Evolutionary conservation across 805 yeast genomes (phyloP).

Genomic region (Kodamaea restingae): DNA sequence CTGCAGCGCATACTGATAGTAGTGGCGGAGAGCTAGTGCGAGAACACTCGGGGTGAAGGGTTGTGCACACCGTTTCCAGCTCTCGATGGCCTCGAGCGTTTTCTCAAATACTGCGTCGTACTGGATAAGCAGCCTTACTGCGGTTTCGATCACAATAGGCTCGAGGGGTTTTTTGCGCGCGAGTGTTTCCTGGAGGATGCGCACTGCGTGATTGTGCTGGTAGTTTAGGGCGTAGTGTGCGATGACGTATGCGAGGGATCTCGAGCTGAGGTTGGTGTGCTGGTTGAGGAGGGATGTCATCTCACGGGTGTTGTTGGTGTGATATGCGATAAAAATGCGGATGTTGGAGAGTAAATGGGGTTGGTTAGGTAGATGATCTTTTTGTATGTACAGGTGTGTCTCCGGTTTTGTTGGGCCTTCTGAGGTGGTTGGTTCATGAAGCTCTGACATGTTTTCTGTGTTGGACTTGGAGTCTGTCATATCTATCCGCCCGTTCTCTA

Average conservation of each 20-base stretch:
- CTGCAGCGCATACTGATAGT: slow-evolving; percentile 25
- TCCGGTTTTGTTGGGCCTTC: too few species aligned
- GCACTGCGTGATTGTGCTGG: slow-evolving; percentile 30
- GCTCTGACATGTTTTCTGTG: too few species aligned
- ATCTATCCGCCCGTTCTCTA: too few species aligned
- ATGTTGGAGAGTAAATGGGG: slow-evolving; percentile 7
- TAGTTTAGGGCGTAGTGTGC: slow-evolving; percentile 29
- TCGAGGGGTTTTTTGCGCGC: slow-evolving; percentile 21
- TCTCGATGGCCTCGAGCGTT: slow-evolving; percentile 16
- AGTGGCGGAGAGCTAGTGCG: slow-evolving; percentile 25
- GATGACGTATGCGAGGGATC: slow-evolving; percentile 26
- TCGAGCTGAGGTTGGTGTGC: slow-evolving; percentile 22
- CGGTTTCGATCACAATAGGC: slow-evolving; percentile 23
- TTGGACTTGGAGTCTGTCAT: too few species aligned
- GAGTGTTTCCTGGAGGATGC: slow-evolving; percentile 21
- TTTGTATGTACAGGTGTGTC: too few species aligned
- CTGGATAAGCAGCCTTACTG: slow-evolving; percentile 21
- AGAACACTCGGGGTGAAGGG: slow-evolving; percentile 26
- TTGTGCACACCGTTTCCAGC: slow-evolving; percentile 25
- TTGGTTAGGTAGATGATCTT: too few species aligned
- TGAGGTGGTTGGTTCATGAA: too few species aligned
- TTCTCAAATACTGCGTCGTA: slow-evolving; percentile 32
- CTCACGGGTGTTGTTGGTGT: slow-evolving; percentile 27
- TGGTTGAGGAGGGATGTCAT: slow-evolving; percentile 19
- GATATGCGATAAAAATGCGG: slow-evolving; percentile 34